These are phyloP conservation scores for Saprolegnia parasitica DNA, from an alignment of 352 stramenopile genomes.

Conservation along the genomic window DNA sequence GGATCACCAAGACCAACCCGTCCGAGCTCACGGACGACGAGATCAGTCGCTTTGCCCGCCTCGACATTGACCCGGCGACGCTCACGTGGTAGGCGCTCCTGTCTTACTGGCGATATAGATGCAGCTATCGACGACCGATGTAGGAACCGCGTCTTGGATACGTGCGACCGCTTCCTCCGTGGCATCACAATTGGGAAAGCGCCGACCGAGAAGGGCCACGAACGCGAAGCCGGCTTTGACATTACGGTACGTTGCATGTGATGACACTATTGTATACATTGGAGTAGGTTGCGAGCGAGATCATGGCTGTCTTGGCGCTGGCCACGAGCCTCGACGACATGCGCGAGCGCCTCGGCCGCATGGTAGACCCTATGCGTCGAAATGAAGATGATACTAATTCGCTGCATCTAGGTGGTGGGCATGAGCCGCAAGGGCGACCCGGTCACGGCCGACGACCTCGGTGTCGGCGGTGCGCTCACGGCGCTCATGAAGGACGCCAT, in stretches of 20 bases:
- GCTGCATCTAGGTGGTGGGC: conserved; percentile 49
- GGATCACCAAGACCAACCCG: conserved; percentile 85
- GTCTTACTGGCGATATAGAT: too few relatives aligned
- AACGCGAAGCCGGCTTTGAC: conserved; percentile 67
- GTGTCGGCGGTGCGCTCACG: conserved; percentile 92
- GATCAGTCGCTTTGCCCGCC: conserved; percentile 80
- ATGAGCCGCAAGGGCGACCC: conserved; percentile 73
- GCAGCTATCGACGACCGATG: background rate
- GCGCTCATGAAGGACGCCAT: conserved; percentile 98
- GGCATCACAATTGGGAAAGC: conserved; percentile 88
- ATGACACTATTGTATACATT: conserved; percentile 43
- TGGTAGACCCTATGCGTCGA: conserved; percentile 49
- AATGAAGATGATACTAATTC: background rate
- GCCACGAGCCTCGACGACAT: conserved; percentile 93
- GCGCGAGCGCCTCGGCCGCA: conserved; percentile 89
- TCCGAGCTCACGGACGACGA: conserved; percentile 85
- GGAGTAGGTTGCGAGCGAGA: conserved; percentile 95
- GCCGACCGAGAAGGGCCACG: conserved; percentile 86
- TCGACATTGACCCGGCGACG: conserved; percentile 94
- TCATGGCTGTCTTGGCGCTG: conserved; percentile 98
- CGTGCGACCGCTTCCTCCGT: conserved; percentile 95
- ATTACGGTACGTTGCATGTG: conserved; percentile 35
- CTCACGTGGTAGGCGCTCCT: conserved; percentile 48
- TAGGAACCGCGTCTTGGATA: conserved; percentile 97
- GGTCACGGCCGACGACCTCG: conserved; percentile 96